Evolutionary conservation across 768 basidiomycete genomes (phyloP).

Genomic region (Suillus discolor): DNA sequence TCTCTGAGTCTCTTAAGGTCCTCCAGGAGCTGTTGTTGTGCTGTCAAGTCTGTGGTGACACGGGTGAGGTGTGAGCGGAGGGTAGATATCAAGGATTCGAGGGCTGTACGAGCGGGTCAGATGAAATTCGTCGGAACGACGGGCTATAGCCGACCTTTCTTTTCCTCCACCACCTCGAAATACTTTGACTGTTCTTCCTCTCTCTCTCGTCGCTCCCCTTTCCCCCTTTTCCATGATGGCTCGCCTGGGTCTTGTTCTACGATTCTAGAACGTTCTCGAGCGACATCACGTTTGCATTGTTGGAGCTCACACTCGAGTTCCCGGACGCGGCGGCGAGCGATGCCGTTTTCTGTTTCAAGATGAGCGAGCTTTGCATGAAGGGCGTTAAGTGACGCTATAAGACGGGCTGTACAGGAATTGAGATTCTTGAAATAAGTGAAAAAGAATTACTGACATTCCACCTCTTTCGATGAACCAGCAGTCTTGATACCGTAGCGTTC

Average conservation of each 20-base stretch:
- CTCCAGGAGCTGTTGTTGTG: conserved; percentile 69
- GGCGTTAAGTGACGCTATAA: conserved; percentile 59
- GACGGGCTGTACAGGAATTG: conserved; percentile 46
- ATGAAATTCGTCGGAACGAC: background rate
- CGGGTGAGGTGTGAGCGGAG: conserved; percentile 76
- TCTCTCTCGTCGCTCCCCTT: conserved; percentile 33
- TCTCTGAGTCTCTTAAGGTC: conserved; percentile 68
- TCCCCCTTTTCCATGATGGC: conserved; percentile 26
- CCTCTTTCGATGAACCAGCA: conserved; percentile 54
- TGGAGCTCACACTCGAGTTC: conserved; percentile 90
- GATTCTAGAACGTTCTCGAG: conserved; percentile 65
- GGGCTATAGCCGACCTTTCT: conserved; percentile 66
- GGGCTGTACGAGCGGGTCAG: conserved; percentile 47
- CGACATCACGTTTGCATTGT: conserved; percentile 77
- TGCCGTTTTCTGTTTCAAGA: conserved; percentile 80
- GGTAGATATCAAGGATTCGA: conserved; percentile 77
- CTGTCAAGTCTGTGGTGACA: conserved; percentile 76
- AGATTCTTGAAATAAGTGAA: conserved; percentile 3
- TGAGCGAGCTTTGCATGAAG: conserved; percentile 71
- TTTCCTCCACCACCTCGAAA: conserved; percentile 81
- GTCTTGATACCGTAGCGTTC: conserved; percentile 54
- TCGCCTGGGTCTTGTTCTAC: conserved; percentile 51
- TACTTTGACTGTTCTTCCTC: conserved; percentile 54
- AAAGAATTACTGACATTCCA: conserved; percentile 52
- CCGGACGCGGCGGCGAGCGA: conserved; percentile 79